phyloP scores from a whole-genome alignment of 2,329 filamentous ascomycete species.

The Diaporthe sp. region DNA sequence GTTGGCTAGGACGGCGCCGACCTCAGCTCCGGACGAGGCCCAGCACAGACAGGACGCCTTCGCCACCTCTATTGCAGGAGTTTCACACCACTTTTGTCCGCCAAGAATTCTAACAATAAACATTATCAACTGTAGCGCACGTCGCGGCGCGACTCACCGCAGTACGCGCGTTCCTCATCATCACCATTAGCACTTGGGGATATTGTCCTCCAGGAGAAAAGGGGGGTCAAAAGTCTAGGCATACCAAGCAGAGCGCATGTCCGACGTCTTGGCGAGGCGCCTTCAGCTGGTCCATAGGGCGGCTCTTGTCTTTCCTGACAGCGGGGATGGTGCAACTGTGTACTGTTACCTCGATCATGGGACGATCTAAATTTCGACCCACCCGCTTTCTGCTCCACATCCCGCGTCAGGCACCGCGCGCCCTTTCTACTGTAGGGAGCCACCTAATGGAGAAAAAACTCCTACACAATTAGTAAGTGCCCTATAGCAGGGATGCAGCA shows the following conservation, averaged over 20 bases:
- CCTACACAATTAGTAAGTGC: background rate
- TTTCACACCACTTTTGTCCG: background rate
- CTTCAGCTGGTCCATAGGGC: slow-evolving; percentile 5
- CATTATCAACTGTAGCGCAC: background rate
- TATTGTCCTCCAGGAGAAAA: background rate
- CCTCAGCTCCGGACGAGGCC: no score
- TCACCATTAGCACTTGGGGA: background rate
- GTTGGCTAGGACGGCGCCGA: no score
- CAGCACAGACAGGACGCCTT: background rate
- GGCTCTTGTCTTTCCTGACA: background rate
- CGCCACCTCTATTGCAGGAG: background rate
- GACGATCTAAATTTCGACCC: slow-evolving; percentile 20
- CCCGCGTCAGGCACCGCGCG: slow-evolving; percentile 19
- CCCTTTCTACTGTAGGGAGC: background rate
- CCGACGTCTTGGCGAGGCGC: slow-evolving; percentile 3
- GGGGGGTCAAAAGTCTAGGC: background rate
- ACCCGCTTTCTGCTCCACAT: slow-evolving; percentile 17
- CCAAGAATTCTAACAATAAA: slow-evolving; percentile 7
- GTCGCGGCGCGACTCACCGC: background rate
- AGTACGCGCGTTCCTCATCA: slow-evolving; percentile 10
- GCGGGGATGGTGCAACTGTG: slow-evolving; percentile 1
- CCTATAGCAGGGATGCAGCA: background rate
- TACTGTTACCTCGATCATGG: slow-evolving; percentile 9
- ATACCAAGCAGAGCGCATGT: background rate
- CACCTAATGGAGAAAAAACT: background rate